These are phyloP conservation scores for Elsinoe batatas DNA, from an alignment of 2,329 filamentous ascomycete genomes.

Conservation along the genomic window DNA sequence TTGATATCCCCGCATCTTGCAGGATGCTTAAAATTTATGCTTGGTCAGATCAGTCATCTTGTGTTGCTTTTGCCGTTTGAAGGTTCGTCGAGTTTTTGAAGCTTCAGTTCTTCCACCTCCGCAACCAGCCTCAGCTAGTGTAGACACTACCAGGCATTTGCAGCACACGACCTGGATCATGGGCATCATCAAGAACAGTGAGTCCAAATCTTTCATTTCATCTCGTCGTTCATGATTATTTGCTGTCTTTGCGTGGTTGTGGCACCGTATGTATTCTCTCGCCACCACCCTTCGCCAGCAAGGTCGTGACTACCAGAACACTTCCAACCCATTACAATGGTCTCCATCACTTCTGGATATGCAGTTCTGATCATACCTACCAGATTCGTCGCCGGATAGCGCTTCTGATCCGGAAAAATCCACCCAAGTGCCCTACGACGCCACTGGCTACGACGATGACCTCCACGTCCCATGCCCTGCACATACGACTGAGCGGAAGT, in stretches of 20 bases:
- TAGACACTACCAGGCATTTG: no score
- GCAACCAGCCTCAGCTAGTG: neutral
- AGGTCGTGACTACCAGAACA: no score
- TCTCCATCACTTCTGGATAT: neutral
- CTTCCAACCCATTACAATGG: no score
- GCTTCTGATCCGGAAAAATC: slow-evolving; percentile 10
- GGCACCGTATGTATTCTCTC: no score
- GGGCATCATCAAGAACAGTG: no score
- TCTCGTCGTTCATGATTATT: no score
- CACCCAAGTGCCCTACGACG: slow-evolving; percentile 14
- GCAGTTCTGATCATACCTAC: neutral
- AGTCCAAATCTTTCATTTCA: no score
- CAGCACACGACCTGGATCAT: no score
- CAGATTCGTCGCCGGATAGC: slow-evolving; percentile 8
- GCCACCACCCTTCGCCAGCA: no score
- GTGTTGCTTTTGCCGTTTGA: neutral
- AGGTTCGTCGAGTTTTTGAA: neutral
- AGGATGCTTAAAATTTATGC: slow-evolving; percentile 5
- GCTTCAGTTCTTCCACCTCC: neutral
- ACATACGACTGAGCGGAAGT: slow-evolving; percentile 39
- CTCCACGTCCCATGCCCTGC: slow-evolving; percentile 35
- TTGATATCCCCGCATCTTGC: slow-evolving; percentile 1
- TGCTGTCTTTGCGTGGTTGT: no score
- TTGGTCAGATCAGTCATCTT: slow-evolving; percentile 6
- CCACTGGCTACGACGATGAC: slow-evolving; percentile 29